Percentiles rank a stretch among this genome's conserved stretches.
Conservation (phyloP, 768 basidiomycete species). For the Kockovaella imperatae region DNA sequence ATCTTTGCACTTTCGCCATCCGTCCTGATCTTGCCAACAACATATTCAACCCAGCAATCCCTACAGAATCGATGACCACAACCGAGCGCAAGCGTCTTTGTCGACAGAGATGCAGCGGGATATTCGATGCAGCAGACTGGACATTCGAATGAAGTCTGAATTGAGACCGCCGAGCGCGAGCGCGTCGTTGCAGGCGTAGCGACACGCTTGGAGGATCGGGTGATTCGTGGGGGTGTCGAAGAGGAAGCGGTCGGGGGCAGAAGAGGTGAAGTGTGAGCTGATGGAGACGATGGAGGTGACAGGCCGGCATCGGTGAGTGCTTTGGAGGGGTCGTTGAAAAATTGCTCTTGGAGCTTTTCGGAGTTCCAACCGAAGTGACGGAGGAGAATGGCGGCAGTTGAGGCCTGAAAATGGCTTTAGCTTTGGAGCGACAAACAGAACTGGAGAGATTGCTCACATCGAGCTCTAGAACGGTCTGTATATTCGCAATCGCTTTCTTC, state of each 20-base stretch:
- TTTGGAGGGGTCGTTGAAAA: conserved; percentile 79
- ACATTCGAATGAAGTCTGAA: conserved; percentile 64
- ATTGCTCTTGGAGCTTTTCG: conserved; percentile 89
- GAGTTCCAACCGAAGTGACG: conserved; percentile 89
- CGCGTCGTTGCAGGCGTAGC: conserved; percentile 23
- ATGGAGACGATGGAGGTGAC: conserved; percentile 46
- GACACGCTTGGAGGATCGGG: conserved; percentile 24
- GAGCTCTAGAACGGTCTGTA: conserved; percentile 77
- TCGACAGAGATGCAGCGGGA: conserved; percentile 53
- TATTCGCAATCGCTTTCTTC: conserved; percentile 70
- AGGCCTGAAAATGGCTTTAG: conserved; percentile 48
- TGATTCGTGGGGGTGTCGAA: conserved; percentile 30
- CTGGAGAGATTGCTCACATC: too few relatives aligned
- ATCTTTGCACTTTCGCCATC: conserved; percentile 47
- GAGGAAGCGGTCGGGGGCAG: conserved; percentile 22
- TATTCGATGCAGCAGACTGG: conserved; percentile 70
- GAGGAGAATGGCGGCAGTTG: conserved; percentile 67
- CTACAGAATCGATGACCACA: conserved; percentile 82
- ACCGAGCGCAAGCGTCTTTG: conserved; percentile 60
- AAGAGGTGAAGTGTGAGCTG: conserved; percentile 42
- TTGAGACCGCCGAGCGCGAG: conserved; percentile 5
- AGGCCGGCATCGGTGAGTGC: conserved; percentile 72
- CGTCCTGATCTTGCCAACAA: conserved; percentile 69
- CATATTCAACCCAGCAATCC: conserved; percentile 75
- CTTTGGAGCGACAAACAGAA: conserved; percentile 2